phyloP scores from a whole-genome alignment of 2,329 filamentous ascomycete genomes.

The Venturia effusa region DNA sequence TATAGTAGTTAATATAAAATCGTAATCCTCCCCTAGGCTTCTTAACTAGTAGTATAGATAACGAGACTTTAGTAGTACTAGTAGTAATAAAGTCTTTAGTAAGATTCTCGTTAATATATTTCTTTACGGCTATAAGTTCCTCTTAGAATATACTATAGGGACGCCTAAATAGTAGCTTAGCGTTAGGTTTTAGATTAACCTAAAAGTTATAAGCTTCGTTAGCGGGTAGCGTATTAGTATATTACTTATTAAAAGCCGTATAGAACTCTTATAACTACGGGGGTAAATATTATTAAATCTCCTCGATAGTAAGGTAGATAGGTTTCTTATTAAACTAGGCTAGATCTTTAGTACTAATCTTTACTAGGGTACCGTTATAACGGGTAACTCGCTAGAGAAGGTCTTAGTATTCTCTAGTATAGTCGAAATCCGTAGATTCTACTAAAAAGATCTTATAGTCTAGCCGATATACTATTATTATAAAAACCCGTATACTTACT shows the following conservation, averaged over 20 bases:
- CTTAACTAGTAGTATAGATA: constrained; percentile 3
- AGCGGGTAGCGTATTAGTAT: background rate
- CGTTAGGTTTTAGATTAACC: background rate
- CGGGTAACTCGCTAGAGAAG: background rate
- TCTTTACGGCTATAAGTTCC: no score
- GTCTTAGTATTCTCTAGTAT: background rate
- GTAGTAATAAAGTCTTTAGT: background rate
- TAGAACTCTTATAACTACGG: background rate
- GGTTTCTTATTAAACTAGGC: background rate
- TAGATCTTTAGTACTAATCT: background rate
- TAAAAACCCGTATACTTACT: no score
- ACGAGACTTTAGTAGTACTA: background rate
- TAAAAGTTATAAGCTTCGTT: background rate
- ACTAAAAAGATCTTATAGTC: no score
- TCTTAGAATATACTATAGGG: no score
- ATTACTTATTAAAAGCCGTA: background rate
- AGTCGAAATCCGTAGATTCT: no score
- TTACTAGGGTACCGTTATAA: background rate
- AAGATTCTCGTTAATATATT: no score
- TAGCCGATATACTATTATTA: no score
- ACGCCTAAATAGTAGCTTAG: background rate
- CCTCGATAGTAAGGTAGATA: background rate
- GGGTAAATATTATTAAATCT: background rate
- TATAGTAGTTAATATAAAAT: no score
- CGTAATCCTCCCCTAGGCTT: constrained; percentile 9